Base-by-base conservation (phyloP, 352 stramenopile species). In the Pelagophyceae sp. region DNA sequence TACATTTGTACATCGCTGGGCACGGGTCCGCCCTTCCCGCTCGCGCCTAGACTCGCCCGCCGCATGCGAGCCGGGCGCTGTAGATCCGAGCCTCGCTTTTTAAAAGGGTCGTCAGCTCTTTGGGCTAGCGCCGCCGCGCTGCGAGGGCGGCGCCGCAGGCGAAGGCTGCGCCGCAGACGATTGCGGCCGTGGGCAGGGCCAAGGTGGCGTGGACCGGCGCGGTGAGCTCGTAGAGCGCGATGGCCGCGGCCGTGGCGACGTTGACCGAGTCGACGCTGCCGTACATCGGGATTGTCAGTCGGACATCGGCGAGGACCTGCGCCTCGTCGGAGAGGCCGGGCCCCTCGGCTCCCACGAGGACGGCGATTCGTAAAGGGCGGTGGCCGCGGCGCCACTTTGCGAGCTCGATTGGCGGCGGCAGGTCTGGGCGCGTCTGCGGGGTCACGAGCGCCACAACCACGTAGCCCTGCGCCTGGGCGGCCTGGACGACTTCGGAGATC, bases 201-300 rank as follows among this genome's bases (percentile, higher is more conserved):
- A 23, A 54, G 45, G 45, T 23, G 58, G 11, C 58, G 58, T 67
- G 58, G 58, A 15, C 23, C 67, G 38, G 20, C 35, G 67, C 31
- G 38, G 67, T 37, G 33, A 74, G n/a, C 67, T 51, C 67, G 38
- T 74, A n/a, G 33, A 74, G 38, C 2, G 67, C 67, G 38, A 74
- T 58, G 67, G 67, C 31, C 23, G 35, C 51, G 67, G 67, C 67
- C 67, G 67, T 74, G 17, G 67, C 67, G 67, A 74, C 67, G 67
- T 74, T 74, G 67, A 74, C 38, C 15, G 67, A 74, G 67, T 74
- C 67, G 35, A 74, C 37, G 61, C 3, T 17, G 23, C 25, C 31
- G 15, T 3, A n/a, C 67, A 74, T 74, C 15, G 67, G 67, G 23
- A 74, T 74, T 3, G 35, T 58, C 11, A 51, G 11, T 1, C 33